phyloP scores from a whole-genome alignment of 495 filamentous ascomycete genomes.

The Pyronema domesticum region DNA sequence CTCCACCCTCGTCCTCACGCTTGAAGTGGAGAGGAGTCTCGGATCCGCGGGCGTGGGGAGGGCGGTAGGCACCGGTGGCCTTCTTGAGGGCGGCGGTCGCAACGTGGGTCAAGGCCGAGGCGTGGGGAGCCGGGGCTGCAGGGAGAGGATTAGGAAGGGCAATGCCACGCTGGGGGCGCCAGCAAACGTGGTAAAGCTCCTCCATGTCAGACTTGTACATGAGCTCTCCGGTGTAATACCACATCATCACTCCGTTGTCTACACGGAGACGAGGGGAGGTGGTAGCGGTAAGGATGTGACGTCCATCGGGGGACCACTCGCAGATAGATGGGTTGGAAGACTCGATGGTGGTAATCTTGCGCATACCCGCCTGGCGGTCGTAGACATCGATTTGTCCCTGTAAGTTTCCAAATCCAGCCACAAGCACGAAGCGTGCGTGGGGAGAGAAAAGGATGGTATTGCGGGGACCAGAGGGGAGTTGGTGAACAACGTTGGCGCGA shows the following conservation, averaged over 20 bases:
- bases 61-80: constrained; percentile 85
- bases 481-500: constrained; percentile 60
- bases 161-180: constrained; percentile 54
- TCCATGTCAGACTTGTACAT: constrained; percentile 91
- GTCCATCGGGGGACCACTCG: constrained; percentile 90
- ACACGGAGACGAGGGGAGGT: constrained; percentile 87
- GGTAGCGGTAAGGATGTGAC: constrained; percentile 86
- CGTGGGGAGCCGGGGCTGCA: constrained; percentile 61
- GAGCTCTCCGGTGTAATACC: constrained; percentile 76
- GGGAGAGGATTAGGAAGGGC: constrained; percentile 56
- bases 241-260: constrained; percentile 89
- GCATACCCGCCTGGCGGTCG: constrained; percentile 78
- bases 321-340: constrained; percentile 89
- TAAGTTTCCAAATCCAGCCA: constrained; percentile 93
- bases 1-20: constrained; percentile 90
- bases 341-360: constrained; percentile 83
- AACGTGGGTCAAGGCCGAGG: constrained; percentile 67
- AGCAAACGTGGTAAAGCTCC: constrained; percentile 82
- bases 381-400: constrained; percentile 96
- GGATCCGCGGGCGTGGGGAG: constrained; percentile 83
- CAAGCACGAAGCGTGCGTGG: constrained; percentile 74
- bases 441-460: constrained; percentile 95
- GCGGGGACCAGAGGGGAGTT: constrained; percentile 65
- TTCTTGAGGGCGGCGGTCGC: constrained; percentile 84
- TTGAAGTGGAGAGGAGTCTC: constrained; percentile 86